Evolutionary conservation across 2,329 filamentous ascomycete species (phyloP).

Genomic region (Fusarium keratoplasticum): DNA sequence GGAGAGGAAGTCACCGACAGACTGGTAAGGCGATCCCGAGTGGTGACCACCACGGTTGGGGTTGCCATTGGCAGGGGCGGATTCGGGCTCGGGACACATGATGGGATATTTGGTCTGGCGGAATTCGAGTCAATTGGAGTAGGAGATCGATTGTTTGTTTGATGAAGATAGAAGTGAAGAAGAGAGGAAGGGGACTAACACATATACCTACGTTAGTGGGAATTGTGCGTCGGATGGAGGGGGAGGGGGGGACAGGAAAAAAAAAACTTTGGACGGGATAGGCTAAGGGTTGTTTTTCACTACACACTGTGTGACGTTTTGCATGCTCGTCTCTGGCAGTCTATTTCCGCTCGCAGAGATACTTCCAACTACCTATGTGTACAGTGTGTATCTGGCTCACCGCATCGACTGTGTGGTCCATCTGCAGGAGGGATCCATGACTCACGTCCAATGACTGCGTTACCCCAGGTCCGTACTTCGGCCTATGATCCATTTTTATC

Average conservation of each 20-base stretch:
- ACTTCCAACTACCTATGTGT: not conserved
- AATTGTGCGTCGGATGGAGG: not conserved
- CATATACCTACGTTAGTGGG: not conserved
- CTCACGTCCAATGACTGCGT: not conserved
- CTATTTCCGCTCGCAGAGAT: rapidly evolving
- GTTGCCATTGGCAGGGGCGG: not conserved
- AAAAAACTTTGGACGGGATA: not conserved
- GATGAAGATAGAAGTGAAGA: not conserved
- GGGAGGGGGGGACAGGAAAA: not conserved
- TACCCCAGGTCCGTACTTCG: not conserved
- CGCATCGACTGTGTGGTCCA: not conserved
- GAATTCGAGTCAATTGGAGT: not conserved
- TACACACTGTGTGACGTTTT: not conserved
- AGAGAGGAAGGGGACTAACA: not conserved
- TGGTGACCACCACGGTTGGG: not conserved
- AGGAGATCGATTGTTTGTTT: not conserved
- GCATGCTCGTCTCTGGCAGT: not conserved
- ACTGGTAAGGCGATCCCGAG: not conserved
- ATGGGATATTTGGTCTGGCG: not conserved
- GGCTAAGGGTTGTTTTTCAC: not conserved
- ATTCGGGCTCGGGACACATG: not conserved
- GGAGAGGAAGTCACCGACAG: conserved; percentile 34
- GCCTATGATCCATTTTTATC: not conserved
- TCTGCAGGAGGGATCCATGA: not conserved
- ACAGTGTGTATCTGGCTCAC: not conserved